These are phyloP conservation scores for Abrus precatorius DNA, from an alignment of 306 rosid species.

Conservation along the genomic window DNA sequence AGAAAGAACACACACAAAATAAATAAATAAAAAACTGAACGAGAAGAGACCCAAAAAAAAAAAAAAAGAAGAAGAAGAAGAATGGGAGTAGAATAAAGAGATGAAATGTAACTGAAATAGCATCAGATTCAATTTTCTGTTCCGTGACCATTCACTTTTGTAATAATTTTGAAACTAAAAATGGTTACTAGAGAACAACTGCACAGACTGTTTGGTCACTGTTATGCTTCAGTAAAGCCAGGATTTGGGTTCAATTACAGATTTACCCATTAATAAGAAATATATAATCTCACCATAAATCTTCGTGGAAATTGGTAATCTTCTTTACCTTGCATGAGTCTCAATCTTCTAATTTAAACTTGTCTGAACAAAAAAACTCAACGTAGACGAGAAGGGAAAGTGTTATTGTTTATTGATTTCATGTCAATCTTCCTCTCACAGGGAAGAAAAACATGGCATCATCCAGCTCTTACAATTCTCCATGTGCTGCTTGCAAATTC, in stretches of 20 bases:
- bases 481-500: slow-evolving; percentile 99
- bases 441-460: slow-evolving; percentile 57
- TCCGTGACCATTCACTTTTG: slow-evolving; percentile 1
- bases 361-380: not conserved
- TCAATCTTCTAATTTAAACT: not conserved
- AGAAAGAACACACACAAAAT: not conserved
- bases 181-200: not conserved
- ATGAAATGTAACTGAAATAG: slow-evolving; percentile 21
- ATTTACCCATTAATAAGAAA: not conserved
- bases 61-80: not conserved
- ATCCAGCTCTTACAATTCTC: slow-evolving; percentile 84
- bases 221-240: not conserved
- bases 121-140: slow-evolving; percentile 17
- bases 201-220: slow-evolving; percentile 11
- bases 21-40: not conserved
- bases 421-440: slow-evolving; percentile 19
- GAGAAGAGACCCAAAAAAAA: no score
- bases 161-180: slow-evolving; percentile 26
- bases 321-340: not conserved
- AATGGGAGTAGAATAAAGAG: not conserved
- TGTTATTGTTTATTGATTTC: not conserved
- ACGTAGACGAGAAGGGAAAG: slow-evolving; percentile 14
- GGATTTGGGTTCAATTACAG: not conserved
- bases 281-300: not conserved
- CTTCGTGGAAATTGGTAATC: not conserved